Conservation (phyloP, 441 rosid genomes). For the Croton laevigatus region DNA sequence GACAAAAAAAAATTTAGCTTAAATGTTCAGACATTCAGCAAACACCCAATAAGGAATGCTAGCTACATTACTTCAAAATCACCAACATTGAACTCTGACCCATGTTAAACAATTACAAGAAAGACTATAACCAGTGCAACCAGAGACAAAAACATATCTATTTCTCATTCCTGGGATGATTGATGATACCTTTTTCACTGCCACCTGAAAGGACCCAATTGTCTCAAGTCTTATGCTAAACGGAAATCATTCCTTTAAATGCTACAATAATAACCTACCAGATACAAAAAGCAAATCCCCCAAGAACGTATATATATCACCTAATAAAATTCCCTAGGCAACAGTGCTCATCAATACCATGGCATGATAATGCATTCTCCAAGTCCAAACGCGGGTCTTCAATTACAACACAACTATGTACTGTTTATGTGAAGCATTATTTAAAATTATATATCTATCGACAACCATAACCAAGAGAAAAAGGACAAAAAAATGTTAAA, state of each 20-base stretch:
- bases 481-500: not conserved
- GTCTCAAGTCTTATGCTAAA: not conserved
- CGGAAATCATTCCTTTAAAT: not conserved
- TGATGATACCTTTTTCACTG: not conserved
- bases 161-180: not conserved
- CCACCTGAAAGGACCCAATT: not conserved
- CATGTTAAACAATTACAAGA: not conserved
- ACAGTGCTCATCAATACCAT: not conserved
- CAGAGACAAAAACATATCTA: not conserved
- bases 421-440: not conserved
- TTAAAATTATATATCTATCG: not conserved
- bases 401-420: not conserved
- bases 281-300: too few relatives aligned
- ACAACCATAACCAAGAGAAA: conserved; percentile 1
- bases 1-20: too few relatives aligned
- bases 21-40: too few relatives aligned
- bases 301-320: not conserved
- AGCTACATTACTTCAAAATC: not conserved
- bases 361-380: not conserved
- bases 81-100: not conserved
- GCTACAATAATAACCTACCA: not conserved
- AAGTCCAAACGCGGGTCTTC: not conserved
- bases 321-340: not conserved
- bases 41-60: too few relatives aligned
- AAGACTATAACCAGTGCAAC: not conserved